Evolutionary conservation across 768 basidiomycete species (phyloP).

Genomic region (Tylopilus balloui): DNA sequence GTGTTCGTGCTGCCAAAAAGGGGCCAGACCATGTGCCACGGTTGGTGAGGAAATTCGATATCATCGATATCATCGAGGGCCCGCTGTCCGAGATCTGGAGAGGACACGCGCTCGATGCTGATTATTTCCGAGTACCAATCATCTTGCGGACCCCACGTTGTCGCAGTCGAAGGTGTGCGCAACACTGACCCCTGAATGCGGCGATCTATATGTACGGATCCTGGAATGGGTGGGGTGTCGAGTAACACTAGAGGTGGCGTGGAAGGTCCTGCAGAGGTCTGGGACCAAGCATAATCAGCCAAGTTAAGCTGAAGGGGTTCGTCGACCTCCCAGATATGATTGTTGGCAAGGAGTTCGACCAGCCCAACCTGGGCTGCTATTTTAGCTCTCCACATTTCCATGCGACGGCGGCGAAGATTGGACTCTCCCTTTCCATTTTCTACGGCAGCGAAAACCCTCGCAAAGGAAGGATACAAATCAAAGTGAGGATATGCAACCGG

Average conservation of each 20-base stretch:
- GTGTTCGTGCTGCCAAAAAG: not conserved
- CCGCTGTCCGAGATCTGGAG: constrained; percentile 57
- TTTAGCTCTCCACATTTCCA: constrained; percentile 16
- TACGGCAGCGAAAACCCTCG: not conserved
- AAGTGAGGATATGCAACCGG: constrained; percentile 22
- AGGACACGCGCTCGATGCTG: constrained; percentile 39
- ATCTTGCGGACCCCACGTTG: constrained; percentile 54
- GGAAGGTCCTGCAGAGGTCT: constrained; percentile 62
- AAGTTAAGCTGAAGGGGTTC: constrained; percentile 48
- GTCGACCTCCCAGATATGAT: constrained; percentile 20
- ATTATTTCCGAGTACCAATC: constrained; percentile 33
- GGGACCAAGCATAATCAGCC: constrained; percentile 67
- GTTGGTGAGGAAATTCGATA: constrained; percentile 21
- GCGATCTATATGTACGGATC: constrained; percentile 54
- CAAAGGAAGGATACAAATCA: constrained; percentile 16
- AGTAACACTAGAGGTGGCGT: constrained; percentile 40
- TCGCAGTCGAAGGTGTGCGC: constrained; percentile 40
- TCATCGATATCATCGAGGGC: constrained; percentile 50
- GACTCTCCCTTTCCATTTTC: constrained; percentile 1
- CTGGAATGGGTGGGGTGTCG: constrained; percentile 35
- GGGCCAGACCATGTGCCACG: constrained; percentile 15
- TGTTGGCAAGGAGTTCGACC: constrained; percentile 13
- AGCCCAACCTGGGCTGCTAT: constrained; percentile 21
- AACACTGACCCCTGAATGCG: constrained; percentile 55
- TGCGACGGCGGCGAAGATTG: constrained; percentile 10